Conservation (phyloP, 129 eudicot species). For the Flaveria ramosissima region DNA sequence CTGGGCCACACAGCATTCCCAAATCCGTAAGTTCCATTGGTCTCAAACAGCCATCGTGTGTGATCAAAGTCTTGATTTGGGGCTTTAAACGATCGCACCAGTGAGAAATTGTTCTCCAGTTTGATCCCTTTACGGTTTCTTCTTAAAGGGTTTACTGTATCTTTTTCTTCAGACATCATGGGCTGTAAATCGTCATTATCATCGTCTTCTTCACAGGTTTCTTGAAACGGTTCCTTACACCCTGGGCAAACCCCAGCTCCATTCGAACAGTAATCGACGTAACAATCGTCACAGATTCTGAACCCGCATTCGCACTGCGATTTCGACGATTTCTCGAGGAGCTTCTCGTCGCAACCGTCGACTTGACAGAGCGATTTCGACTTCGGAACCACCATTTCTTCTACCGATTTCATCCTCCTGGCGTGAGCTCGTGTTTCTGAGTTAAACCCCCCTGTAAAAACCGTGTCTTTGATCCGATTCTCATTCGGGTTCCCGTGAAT, state of each 20-base stretch:
- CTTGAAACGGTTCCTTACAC: slow-evolving; percentile 80
- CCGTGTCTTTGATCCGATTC: slow-evolving; percentile 67
- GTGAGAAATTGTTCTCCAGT: slow-evolving; percentile 70
- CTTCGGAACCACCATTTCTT: slow-evolving; percentile 33
- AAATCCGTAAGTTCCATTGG: slow-evolving; percentile 96
- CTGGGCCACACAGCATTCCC: slow-evolving; percentile 99
- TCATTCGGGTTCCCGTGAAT: slow-evolving; percentile 47
- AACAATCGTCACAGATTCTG: slow-evolving; percentile 69
- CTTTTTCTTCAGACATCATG: slow-evolving; percentile 56
- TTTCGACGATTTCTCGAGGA: slow-evolving; percentile 40
- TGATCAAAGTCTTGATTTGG: slow-evolving; percentile 91
- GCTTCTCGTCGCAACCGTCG: slow-evolving; percentile 84
- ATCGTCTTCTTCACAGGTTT: slow-evolving; percentile 33
- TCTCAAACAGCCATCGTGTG: slow-evolving; percentile 86
- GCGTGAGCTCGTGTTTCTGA: slow-evolving; percentile 76
- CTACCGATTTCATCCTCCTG: slow-evolving; percentile 50
- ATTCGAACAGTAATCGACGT: slow-evolving; percentile 49
- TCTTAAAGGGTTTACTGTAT: slow-evolving; percentile 63
- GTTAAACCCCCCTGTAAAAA: slow-evolving; percentile 90
- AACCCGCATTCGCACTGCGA: slow-evolving; percentile 84
- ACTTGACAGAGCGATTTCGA: slow-evolving; percentile 60
- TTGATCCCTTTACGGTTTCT: slow-evolving; percentile 42
- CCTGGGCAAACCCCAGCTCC: slow-evolving; percentile 80
- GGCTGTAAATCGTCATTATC: slow-evolving; percentile 43
- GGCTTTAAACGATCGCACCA: slow-evolving; percentile 77